Conservation (phyloP, 1,284 basidiomycete species). For the Moesziomyces parantarcticus region DNA sequence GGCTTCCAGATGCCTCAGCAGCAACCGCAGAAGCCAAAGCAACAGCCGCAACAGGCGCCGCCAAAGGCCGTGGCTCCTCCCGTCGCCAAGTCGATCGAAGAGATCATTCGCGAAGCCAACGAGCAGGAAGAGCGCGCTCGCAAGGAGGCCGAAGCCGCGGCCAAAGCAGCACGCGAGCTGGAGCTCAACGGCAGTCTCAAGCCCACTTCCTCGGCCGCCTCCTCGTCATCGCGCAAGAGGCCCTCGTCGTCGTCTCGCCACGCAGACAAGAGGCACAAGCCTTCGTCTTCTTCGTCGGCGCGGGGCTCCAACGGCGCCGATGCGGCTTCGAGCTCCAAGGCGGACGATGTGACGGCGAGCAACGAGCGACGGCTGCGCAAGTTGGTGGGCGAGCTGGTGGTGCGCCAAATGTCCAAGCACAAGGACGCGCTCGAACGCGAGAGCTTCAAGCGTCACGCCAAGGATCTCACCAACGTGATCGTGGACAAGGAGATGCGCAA, state of each 20-base stretch:
- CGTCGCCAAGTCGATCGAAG: constrained; percentile 54
- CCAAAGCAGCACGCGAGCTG: constrained; percentile 34
- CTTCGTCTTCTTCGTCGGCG: constrained; percentile 15
- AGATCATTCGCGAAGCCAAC: constrained; percentile 65
- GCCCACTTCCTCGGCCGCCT: background rate
- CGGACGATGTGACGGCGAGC: constrained; percentile 14
- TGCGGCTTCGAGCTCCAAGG: constrained; percentile 1
- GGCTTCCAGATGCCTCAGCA: constrained; percentile 13
- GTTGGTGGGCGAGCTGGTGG: constrained; percentile 87
- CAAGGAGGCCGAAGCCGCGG: constrained; percentile 41
- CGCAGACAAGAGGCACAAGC: constrained; percentile 45
- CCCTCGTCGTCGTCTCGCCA: constrained; percentile 33
- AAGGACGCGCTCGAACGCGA: constrained; percentile 82
- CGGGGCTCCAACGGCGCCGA: constrained; percentile 9
- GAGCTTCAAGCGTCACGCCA: constrained; percentile 92
- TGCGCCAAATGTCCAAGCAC: constrained; percentile 90
- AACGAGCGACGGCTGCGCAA: constrained; percentile 74
- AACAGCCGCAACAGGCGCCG: constrained; percentile 17
- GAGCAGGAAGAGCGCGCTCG: constrained; percentile 54
- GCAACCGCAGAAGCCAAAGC: constrained; percentile 9
- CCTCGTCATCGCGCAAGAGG: constrained; percentile 30
- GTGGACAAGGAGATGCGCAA: constrained; percentile 90
- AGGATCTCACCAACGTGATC: constrained; percentile 86
- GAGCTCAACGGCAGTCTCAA: constrained; percentile 17
- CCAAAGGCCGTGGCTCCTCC: background rate